Evolutionary conservation across 495 filamentous ascomycete genomes (phyloP).

Genomic region (Evernia prunastri): DNA sequence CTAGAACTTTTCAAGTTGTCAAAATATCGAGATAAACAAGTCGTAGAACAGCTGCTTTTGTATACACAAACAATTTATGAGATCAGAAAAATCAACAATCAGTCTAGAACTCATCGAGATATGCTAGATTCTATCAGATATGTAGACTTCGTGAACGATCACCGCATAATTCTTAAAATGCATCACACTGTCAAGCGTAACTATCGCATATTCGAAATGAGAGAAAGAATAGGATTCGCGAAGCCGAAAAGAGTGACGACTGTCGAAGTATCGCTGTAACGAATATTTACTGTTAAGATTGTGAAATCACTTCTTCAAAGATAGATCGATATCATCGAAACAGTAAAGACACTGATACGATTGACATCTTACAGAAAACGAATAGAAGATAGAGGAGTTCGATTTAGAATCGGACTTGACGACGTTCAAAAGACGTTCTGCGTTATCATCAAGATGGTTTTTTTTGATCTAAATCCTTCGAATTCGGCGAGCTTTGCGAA

Average conservation of each 20-base stretch:
- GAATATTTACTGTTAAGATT: background rate
- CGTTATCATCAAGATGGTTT: conserved; percentile 6
- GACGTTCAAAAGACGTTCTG: background rate
- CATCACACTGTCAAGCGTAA: too few relatives aligned
- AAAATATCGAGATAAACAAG: too few relatives aligned
- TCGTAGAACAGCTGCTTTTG: too few relatives aligned
- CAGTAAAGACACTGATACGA: background rate
- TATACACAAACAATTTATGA: too few relatives aligned
- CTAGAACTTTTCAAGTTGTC: too few relatives aligned
- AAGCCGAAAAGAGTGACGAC: background rate
- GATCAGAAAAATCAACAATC: too few relatives aligned
- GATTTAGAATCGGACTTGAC: too few relatives aligned
- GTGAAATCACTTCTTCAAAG: background rate
- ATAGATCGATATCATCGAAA: conserved; percentile 16
- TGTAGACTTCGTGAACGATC: too few relatives aligned
- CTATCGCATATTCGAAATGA: too few relatives aligned
- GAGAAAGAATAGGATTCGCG: background rate
- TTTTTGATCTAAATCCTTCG: background rate
- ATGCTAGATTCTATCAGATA: too few relatives aligned
- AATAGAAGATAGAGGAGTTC: conserved; percentile 19
- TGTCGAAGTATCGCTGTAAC: background rate
- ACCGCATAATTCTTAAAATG: too few relatives aligned
- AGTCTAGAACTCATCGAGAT: too few relatives aligned
- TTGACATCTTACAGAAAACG: conserved; percentile 20
- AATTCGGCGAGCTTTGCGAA: conserved; percentile 12